phyloP scores from a whole-genome alignment of 2,329 filamentous ascomycete genomes.

The Cladorrhinum sp. region DNA sequence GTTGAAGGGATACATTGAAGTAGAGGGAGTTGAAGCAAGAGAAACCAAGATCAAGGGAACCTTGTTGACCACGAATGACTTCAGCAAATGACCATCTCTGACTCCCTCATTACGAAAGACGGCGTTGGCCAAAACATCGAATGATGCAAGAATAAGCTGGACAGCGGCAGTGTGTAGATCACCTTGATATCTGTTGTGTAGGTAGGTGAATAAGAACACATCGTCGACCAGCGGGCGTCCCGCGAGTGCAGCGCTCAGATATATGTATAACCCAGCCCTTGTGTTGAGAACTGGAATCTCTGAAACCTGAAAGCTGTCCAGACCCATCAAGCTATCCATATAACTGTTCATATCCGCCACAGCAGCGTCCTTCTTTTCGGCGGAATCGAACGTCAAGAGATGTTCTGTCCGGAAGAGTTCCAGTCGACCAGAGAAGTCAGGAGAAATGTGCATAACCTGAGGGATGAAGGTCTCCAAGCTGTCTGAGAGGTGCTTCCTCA shows the following conservation, averaged over 20 bases:
- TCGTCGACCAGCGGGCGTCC: conserved; percentile 84
- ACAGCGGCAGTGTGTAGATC: conserved; percentile 74
- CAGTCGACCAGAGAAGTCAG: conserved; percentile 51
- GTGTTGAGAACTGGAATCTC: conserved; percentile 73
- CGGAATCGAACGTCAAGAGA: conserved; percentile 53
- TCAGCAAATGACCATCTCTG: conserved; percentile 66
- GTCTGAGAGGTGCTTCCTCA: conserved; percentile 48
- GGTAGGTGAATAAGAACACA: conserved; percentile 69
- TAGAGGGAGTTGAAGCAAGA: conserved; percentile 41
- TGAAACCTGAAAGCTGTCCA: conserved; percentile 53
- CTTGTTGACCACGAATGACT: conserved; percentile 79
- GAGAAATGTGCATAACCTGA: conserved; percentile 54
- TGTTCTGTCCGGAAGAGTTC: conserved; percentile 58
- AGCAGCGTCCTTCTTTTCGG: conserved; percentile 47
- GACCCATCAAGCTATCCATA: conserved; percentile 53
- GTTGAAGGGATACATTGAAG: conserved; percentile 71
- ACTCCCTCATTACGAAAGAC: conserved; percentile 64
- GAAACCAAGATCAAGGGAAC: conserved; percentile 53
- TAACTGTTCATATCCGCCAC: conserved; percentile 54
- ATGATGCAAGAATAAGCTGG: conserved; percentile 82
- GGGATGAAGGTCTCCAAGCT: conserved; percentile 48
- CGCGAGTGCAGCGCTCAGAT: conserved; percentile 76
- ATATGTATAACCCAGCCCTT: conserved; percentile 79
- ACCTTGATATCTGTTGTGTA: conserved; percentile 83
- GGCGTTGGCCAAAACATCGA: conserved; percentile 84